Base-by-base conservation (phyloP, 345 rosid species). In the Excoecaria cochinchinensis region DNA sequence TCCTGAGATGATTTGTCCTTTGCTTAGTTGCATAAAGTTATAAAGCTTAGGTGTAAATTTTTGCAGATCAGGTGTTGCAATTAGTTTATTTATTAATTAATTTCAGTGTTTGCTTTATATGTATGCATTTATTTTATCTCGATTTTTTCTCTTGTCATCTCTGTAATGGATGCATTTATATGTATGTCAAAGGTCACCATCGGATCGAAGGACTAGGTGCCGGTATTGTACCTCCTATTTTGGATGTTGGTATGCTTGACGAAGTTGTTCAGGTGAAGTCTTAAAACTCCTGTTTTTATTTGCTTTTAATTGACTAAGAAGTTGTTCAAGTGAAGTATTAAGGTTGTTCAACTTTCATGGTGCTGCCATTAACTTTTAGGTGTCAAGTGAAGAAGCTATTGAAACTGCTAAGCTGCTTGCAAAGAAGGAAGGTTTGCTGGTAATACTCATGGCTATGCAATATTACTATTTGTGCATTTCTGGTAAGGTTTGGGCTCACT, bases 141-240 rank as follows among this genome's bases (percentile, higher is more conserved):
- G 47, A 44, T 44, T 44, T 8, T 44, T 44, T 44, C 9, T 44
- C 47, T 44, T 4, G 6, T 16, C 11, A 14, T 22, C 17, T n/a
- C 5, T 64, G 42, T 22, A 31, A 31, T 64, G 17, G 38, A 12
- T 40, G 21, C 25, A 13, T 55, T 61, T 52, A 16, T 16, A 6
- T 19, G 19, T 10, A 0, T 78, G 71, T 65, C 19, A 38, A 73
- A 90, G 92, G 91, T 64, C 63, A 65, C 47, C 91, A 89, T 82
- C 52, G 66, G 76, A 89, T 90, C n/a, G 80, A 87, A 69, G 95
- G 92, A 60, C 78, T 89, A 77, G 92, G 92, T 9, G 85, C 89
- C 65, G 92, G 91, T 60, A 2, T 86, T 51, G 66, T 90, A 55
- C 86, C 87, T n/a, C 46, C 59, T 56, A 76, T 85, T 62, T 67